Evolutionary conservation across 805 yeast species (phyloP), one percentile per base, ranked within the genome.

Genomic region (Barnettozyma salicaria): DNA sequence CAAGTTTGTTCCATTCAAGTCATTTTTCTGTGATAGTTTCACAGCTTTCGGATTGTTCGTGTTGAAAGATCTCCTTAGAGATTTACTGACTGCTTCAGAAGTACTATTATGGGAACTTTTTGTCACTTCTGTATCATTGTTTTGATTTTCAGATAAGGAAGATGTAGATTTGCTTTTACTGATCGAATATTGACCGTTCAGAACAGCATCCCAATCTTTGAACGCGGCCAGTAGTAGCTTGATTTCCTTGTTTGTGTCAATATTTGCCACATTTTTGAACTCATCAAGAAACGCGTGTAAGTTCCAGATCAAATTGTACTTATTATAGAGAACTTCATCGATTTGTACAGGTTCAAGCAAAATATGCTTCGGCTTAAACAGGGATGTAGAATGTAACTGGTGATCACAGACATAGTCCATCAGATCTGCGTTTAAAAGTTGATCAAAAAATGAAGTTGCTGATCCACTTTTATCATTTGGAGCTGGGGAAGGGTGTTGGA

Each of bases 261-360:
- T 42, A 38, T 62, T 62, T 32, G 53, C 53, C 11, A 64, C 36
- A 9, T 40, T 49, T 24, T 59, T 54, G 42, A 59, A 63, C 7
- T 53, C 56, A 7, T 63, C 56, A 12, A 64, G 36, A 17, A 60
- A 59, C 14, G 64, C 69, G 42, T 65, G 69, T 2, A 66, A 47
- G 14, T 61, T 61, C 72, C 72, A 66, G 2, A 66, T 64, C 30
- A 66, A 40, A 37, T 65, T 64, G 38, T 61, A 65, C 35, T 59
- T 64, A 35, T 63, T 63, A 12, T 52, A 55, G 43, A 49, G 12
- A 14, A 20, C 16, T 20, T 19, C 30, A 22, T 34, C 37, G 7
- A 17, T n/a, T 13, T 21, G 8, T 7, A 21, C n/a, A n/a, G 27
- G 30, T 6, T 14, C 18, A 9, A 13, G 13, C 11, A 7, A 11